Conservation (phyloP, 768 basidiomycete species). For the Botryobasidium botryosum region DNA sequence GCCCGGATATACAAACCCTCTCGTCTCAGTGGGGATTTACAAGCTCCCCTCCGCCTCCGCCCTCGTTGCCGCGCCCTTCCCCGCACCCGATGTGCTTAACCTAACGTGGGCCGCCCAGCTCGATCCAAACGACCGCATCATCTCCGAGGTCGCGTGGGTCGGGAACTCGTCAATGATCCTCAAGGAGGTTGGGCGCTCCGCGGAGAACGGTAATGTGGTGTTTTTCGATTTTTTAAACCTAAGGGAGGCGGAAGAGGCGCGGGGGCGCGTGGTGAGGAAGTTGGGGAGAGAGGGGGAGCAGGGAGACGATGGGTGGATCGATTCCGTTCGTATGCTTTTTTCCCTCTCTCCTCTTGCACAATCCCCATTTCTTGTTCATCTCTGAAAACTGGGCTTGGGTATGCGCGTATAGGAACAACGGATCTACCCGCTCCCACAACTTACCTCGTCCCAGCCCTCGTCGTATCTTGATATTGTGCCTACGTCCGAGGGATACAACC, state of each 20-base stretch:
- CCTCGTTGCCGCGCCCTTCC: slow-evolving; percentile 17
- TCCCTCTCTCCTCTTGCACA: too few relatives aligned
- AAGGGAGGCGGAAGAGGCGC: too few relatives aligned
- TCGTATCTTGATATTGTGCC: slow-evolving; percentile 90
- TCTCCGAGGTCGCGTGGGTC: slow-evolving; percentile 82
- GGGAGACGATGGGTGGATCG: slow-evolving; percentile 90
- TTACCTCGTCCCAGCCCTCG: slow-evolving; percentile 25
- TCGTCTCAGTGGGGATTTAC: slow-evolving; percentile 70
- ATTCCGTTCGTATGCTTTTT: slow-evolving; percentile 48
- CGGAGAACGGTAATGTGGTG: slow-evolving; percentile 62
- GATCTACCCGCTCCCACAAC: slow-evolving; percentile 35
- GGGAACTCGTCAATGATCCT: slow-evolving; percentile 52
- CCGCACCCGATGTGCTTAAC: slow-evolving; percentile 32
- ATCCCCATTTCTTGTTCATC: too few relatives aligned
- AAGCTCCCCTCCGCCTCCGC: slow-evolving; percentile 41
- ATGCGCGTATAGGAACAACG: slow-evolving; percentile 43
- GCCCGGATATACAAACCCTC: slow-evolving; percentile 77
- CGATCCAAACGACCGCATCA: slow-evolving; percentile 42
- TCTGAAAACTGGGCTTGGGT: too few relatives aligned
- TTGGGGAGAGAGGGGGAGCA: slow-evolving; percentile 74
- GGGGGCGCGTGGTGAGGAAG: slow-evolving; percentile 43
- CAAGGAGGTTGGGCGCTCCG: slow-evolving; percentile 77
- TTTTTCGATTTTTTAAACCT: slow-evolving; percentile 60
- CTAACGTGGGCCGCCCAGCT: slow-evolving; percentile 58
- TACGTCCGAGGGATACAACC: slow-evolving; percentile 64